Percentiles rank a stretch among this genome's conserved stretches.
Conservation (phyloP, 768 basidiomycete genomes). For the Lentinula detonsa region DNA sequence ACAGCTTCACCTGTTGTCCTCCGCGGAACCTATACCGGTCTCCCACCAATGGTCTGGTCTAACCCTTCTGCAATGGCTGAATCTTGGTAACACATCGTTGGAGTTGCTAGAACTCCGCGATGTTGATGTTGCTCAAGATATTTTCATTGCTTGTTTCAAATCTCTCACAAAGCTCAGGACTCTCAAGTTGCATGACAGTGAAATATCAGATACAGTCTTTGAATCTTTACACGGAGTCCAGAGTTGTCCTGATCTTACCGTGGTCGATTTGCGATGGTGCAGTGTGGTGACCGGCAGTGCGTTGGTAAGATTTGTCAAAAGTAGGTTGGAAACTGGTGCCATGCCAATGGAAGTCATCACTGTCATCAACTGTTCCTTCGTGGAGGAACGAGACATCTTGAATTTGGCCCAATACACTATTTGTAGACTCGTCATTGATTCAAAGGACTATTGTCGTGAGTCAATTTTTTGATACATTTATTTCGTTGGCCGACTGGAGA, state of each 20-base stretch:
- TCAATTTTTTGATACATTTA: constrained; percentile 8
- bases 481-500: neutral
- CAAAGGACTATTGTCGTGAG: constrained; percentile 52
- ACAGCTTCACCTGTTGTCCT: constrained; percentile 34
- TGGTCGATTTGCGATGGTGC: constrained; percentile 57
- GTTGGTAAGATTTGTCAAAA: constrained; percentile 43
- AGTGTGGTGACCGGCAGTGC: constrained; percentile 37
- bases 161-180: constrained; percentile 35
- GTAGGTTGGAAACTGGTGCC: constrained; percentile 20
- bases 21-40: constrained; percentile 23
- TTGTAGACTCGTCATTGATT: constrained; percentile 38
- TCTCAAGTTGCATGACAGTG: constrained; percentile 52
- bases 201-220: constrained; percentile 44
- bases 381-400: constrained; percentile 48
- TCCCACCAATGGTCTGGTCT: constrained; percentile 26
- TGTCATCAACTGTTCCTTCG: constrained; percentile 52
- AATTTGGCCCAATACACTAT: constrained; percentile 39
- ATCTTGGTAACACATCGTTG: constrained; percentile 24
- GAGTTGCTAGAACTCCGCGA: constrained; percentile 43
- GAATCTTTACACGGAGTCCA: constrained; percentile 27
- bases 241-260: constrained; percentile 41
- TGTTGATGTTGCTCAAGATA: constrained; percentile 32
- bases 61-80: constrained; percentile 20
- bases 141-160: constrained; percentile 28
- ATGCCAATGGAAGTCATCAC: constrained; percentile 38